phyloP scores from a whole-genome alignment of 2,329 filamentous ascomycete species.

The Teratosphaeria viscida region DNA sequence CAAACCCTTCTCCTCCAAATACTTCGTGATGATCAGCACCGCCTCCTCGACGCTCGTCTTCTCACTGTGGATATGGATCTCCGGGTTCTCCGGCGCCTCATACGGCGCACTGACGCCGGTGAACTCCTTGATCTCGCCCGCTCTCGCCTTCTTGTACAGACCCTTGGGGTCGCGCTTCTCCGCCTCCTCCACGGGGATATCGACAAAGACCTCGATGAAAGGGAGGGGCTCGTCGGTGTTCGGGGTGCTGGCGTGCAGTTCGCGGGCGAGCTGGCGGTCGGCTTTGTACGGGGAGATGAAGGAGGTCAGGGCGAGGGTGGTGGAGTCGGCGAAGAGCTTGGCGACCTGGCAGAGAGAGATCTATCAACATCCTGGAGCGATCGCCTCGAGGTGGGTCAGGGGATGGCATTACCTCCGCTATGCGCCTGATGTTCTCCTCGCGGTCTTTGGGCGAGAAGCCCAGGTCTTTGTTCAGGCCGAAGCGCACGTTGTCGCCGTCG shows the following conservation, averaged over 20 bases:
- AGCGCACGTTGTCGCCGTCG: constrained; percentile 96
- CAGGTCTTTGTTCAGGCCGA: constrained; percentile 95
- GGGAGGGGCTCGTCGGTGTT: constrained; percentile 55
- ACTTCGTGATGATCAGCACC: constrained; percentile 72
- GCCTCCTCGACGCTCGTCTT: constrained; percentile 79
- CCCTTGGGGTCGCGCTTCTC: constrained; percentile 96
- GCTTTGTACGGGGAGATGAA: constrained; percentile 94
- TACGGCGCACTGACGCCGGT: constrained; percentile 93
- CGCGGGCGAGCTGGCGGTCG: constrained; percentile 72
- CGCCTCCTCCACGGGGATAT: constrained; percentile 81
- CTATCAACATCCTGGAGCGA: not conserved
- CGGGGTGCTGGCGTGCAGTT: constrained; percentile 57
- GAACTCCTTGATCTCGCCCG: constrained; percentile 93
- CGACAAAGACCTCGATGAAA: constrained; percentile 90
- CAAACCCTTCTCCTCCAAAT: constrained; percentile 57
- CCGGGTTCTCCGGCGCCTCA: constrained; percentile 74
- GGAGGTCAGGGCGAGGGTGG: constrained; percentile 79
- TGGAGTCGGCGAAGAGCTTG: constrained; percentile 88
- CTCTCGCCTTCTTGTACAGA: constrained; percentile 90
- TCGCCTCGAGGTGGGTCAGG: not conserved
- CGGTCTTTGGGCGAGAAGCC: constrained; percentile 88
- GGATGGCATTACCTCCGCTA: constrained; percentile 54
- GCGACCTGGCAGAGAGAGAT: constrained; percentile 50
- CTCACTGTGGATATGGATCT: constrained; percentile 78
- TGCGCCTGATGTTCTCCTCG: constrained; percentile 95